Evolutionary conservation across 768 basidiomycete genomes (phyloP).

Genomic region (Termitomyces bulborhizus): DNA sequence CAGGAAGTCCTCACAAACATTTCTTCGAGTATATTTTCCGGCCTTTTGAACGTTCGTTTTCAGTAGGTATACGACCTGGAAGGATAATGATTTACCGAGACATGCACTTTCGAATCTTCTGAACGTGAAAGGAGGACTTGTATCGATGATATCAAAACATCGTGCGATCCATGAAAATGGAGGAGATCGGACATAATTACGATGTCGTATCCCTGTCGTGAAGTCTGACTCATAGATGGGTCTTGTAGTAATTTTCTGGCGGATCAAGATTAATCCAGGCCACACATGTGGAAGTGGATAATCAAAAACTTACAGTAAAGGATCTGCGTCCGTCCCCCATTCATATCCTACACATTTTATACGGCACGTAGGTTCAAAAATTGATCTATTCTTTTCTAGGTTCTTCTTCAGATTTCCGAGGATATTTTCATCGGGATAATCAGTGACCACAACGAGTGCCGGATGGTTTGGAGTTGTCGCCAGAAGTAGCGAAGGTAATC

Average conservation of each 20-base stretch:
- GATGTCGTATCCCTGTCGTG: constrained; percentile 39
- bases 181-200: constrained; percentile 69
- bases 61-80: not conserved
- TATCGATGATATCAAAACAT: constrained; percentile 46
- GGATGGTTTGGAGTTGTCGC: constrained; percentile 40
- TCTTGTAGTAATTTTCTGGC: constrained; percentile 16
- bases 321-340: constrained; percentile 51
- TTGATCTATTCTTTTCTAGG: constrained; percentile 38
- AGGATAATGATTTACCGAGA: constrained; percentile 35
- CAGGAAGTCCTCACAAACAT: constrained; percentile 52
- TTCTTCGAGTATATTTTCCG: constrained; percentile 52
- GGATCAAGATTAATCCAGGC: not conserved
- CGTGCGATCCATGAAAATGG: constrained; percentile 60
- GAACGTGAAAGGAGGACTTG: constrained; percentile 38
- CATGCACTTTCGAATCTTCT: constrained; percentile 38
- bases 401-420: constrained; percentile 51
- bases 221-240: not conserved
- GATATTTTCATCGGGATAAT: constrained; percentile 63
- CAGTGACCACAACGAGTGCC: constrained; percentile 52
- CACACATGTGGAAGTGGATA: not conserved
- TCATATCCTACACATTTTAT: constrained; percentile 49
- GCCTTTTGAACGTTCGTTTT: constrained; percentile 21
- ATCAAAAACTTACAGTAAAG: constrained; percentile 38
- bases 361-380: constrained; percentile 30
- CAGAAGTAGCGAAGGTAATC: constrained; percentile 58